phyloP scores from a whole-genome alignment of 768 basidiomycete genomes.

The Suillus spraguei region DNA sequence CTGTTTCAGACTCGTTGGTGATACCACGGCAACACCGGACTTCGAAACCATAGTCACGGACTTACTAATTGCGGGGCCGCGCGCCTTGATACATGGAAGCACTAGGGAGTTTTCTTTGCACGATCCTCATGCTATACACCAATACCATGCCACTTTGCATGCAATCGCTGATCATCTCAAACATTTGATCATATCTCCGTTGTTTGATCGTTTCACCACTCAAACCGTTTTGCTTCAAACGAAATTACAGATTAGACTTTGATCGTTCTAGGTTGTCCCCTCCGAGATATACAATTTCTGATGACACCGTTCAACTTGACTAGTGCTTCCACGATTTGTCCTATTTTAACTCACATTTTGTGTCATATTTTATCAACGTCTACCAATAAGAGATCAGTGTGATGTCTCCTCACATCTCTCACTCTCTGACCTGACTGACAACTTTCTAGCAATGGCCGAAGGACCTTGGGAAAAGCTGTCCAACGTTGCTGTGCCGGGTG shows the following conservation, averaged over 20 bases:
- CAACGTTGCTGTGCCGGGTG: not conserved
- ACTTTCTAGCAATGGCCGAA: not conserved
- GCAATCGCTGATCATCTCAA: not conserved
- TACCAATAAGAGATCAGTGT: not conserved
- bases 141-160: too few relatives aligned
- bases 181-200: not conserved
- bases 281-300: not conserved
- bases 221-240: not conserved
- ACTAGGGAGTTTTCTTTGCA: too few relatives aligned
- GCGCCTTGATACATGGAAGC: too few relatives aligned
- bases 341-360: not conserved
- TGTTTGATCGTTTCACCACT: not conserved
- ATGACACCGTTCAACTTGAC: not conserved
- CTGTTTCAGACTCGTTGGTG: too few relatives aligned
- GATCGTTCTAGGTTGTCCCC: not conserved
- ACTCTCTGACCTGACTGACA: not conserved
- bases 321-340: too few relatives aligned
- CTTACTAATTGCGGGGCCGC: too few relatives aligned
- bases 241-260: not conserved
- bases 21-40: too few relatives aligned
- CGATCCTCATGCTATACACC: too few relatives aligned
- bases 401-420: too few relatives aligned
- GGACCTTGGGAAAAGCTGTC: conserved; percentile 4
- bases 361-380: not conserved
- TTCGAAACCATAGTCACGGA: too few relatives aligned